Percentiles rank a stretch among this genome's conserved stretches.
phyloP scores from a whole-genome alignment of 306 rosid species.

The Morella rubra region DNA sequence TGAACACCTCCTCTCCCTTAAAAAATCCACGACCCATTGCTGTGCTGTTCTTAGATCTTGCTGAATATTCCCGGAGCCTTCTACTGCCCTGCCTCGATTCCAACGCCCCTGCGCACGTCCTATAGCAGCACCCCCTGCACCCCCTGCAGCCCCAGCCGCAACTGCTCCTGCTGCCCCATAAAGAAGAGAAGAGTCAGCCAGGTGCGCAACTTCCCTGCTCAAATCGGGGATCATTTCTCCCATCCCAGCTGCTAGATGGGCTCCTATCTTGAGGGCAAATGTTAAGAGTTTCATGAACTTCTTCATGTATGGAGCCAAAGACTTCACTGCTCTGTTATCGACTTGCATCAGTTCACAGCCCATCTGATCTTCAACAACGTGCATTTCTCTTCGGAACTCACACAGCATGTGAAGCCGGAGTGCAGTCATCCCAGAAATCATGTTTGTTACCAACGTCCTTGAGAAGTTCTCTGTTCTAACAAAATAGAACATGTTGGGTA shows the following conservation, averaged over 20 bases:
- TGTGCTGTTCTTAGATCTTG: constrained; percentile 80
- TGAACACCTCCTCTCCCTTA: constrained; percentile 78
- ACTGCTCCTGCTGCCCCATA: constrained; percentile 63
- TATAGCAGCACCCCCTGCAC: constrained; percentile 69
- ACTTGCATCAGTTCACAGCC: constrained; percentile 94
- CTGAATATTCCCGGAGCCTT: constrained; percentile 63
- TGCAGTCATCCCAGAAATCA: constrained; percentile 85
- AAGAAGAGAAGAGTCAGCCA: constrained; percentile 69
- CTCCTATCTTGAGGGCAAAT: constrained; percentile 90
- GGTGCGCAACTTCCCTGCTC: constrained; percentile 84
- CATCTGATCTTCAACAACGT: constrained; percentile 86
- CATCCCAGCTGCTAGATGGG: constrained; percentile 93
- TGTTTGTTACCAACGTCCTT: constrained; percentile 68
- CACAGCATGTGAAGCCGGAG: constrained; percentile 91
- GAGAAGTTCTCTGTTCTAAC: constrained; percentile 86
- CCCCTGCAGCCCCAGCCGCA: constrained; percentile 69
- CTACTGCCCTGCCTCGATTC: constrained; percentile 44
- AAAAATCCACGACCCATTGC: constrained; percentile 91
- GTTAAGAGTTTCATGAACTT: constrained; percentile 85
- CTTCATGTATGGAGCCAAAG: constrained; percentile 85
- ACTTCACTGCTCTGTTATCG: constrained; percentile 68
- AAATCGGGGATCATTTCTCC: constrained; percentile 94
- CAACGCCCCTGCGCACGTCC: constrained; percentile 35
- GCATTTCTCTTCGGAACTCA: constrained; percentile 82
- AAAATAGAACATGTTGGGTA: constrained; percentile 87